These are phyloP conservation scores for Vitis amurensis DNA, from an alignment of 164 flowering plant genomes.

Conservation along the genomic window DNA sequence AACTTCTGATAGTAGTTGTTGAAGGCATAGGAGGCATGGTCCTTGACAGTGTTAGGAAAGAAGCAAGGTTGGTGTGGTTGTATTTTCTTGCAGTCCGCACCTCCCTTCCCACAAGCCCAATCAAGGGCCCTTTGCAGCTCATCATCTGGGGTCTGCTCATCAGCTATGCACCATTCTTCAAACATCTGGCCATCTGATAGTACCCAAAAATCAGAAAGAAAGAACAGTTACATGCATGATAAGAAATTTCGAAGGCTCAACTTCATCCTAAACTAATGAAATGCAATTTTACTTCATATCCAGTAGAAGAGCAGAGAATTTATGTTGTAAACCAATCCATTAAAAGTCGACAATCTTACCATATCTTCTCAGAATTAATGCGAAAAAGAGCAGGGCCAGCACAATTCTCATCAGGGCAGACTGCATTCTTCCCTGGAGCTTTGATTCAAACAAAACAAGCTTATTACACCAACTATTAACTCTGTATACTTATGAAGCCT, in stretches of 20 bases:
- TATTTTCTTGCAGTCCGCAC: constrained; percentile 46
- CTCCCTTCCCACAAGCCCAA: constrained; percentile 52
- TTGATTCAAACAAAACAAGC: not conserved
- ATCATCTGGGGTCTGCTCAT: constrained; percentile 37
- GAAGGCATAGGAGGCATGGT: constrained; percentile 56
- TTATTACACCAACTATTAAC: no score
- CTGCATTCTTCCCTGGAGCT: constrained; percentile 5
- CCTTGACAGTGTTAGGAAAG: constrained; percentile 50
- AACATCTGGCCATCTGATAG: constrained; percentile 15
- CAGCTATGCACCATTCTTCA: constrained; percentile 45
- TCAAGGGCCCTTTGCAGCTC: constrained; percentile 41
- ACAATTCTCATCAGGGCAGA: constrained; percentile 3
- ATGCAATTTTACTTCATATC: no score
- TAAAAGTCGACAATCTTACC: constrained; percentile 7
- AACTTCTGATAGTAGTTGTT: constrained; percentile 47
- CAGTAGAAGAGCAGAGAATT: no score
- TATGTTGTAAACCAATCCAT: no score
- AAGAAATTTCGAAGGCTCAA: not conserved
- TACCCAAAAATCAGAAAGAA: not conserved
- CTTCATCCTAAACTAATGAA: no score
- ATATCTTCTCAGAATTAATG: not conserved
- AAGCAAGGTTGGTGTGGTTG: constrained; percentile 43
- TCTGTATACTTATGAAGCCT: no score
- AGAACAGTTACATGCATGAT: not conserved
- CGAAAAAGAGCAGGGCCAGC: constrained; percentile 5